Evolutionary conservation across 345 rosid genomes (phyloP), one percentile per base, ranked within the genome.

Genomic region (Abelmoschus esculentus): DNA sequence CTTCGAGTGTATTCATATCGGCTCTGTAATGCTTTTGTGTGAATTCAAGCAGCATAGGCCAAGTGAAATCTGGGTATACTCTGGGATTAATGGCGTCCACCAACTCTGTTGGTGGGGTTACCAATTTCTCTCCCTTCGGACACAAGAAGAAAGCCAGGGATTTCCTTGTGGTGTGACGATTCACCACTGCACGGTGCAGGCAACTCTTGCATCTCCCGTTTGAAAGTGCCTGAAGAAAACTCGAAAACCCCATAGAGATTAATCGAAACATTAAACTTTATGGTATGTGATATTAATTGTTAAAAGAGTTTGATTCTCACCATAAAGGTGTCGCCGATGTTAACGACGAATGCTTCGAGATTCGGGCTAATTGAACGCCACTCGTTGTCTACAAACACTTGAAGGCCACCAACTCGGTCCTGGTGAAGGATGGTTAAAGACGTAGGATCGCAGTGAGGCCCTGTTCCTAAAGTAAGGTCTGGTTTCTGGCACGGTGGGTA

Each of bases 291-390:
- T 38, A 38, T 38, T 38, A 1, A 1, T 38, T 42, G 46, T 8
- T 9, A 42, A 42, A 42, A 2, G 10, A 42, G 46, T 10, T 42
- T 42, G 11, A n/a, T 40, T 28, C 52, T 79, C 81, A 96, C 99
- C 99, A 90, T 87, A 89, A 96, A 96, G 63, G 99, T 96, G 85
- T 96, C 99, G 50, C 99, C 99, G 47, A 90, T 83, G 83, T 95
- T 92, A 70, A 95, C 89, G 61, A 95, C 99, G 54, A 95, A 95
- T 17, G 98, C 93, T 29, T 90, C 70, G 67, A 77, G 78, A 76
- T 89, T 89, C 0, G 99, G 98, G 71, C 56, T 76, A 73, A 96
- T 78, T 1, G 89, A 83, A 7, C 80, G 89, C 99, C 98, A 96
- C 78, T 90, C 77, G 46, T 87, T 74, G 81, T 96, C 96, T 1